A percentile compares a stretch with the other conserved stretches of the same genome.
phyloP scores from a whole-genome alignment of 306 rosid species.

The Luffa acutangula region DNA sequence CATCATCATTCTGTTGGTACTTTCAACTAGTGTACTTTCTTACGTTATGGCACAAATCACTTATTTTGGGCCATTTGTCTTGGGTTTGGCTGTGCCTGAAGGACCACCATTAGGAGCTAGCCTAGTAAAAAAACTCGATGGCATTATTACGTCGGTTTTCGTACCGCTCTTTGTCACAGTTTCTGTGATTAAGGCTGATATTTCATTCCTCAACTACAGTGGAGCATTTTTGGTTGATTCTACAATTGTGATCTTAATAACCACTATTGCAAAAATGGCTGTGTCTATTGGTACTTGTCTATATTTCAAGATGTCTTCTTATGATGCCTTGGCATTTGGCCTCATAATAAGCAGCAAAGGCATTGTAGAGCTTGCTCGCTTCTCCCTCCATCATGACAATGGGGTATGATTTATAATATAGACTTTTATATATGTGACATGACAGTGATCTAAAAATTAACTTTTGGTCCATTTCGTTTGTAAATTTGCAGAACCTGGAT shows the following conservation, averaged over 20 bases:
- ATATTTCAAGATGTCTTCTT: constrained; percentile 24
- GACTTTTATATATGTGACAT: no score
- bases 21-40: constrained; percentile 18
- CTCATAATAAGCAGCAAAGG: constrained; percentile 54
- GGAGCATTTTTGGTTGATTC: background rate
- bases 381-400: constrained; percentile 17
- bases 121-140: constrained; percentile 41
- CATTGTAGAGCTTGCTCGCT: constrained; percentile 37
- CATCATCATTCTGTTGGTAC: constrained; percentile 12
- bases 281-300: constrained; percentile 20
- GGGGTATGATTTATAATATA: constrained; percentile 12
- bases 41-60: background rate
- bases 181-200: constrained; percentile 32
- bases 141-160: constrained; percentile 26
- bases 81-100: constrained; percentile 59
- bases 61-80: constrained; percentile 33
- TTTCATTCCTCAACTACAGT: background rate
- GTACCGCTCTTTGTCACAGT: constrained; percentile 53
- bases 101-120: constrained; percentile 70
- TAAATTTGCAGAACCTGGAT: constrained; percentile 21
- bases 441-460: background rate
- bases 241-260: background rate
- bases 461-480: background rate
- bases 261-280: background rate
- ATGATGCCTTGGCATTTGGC: constrained; percentile 30